Evolutionary conservation across 2,329 filamentous ascomycete species (phyloP).

Genomic region (Paradendryphiella salina): DNA sequence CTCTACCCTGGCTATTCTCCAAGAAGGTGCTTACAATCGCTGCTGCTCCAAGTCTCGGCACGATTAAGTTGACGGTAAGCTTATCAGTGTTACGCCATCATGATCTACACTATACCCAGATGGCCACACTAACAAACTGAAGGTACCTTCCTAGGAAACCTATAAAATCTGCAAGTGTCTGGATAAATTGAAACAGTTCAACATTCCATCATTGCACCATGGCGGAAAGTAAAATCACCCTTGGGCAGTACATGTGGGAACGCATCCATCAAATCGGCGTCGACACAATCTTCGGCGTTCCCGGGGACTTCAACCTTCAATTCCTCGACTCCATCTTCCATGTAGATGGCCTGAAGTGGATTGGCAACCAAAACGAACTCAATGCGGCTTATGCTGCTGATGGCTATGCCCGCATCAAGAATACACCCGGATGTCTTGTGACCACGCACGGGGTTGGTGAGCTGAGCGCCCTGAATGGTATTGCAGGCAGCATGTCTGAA

Average conservation of each 20-base stretch:
- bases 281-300: constrained; percentile 49
- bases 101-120: neutral
- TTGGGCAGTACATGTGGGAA: constrained; percentile 51
- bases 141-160: neutral
- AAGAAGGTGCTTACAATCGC: neutral
- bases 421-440: constrained; percentile 54
- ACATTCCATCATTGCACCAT: neutral
- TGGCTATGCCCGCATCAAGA: constrained; percentile 61
- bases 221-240: constrained; percentile 39
- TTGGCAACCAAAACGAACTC: constrained; percentile 62
- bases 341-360: constrained; percentile 48
- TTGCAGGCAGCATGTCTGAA: constrained; percentile 51
- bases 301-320: constrained; percentile 53
- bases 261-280: constrained; percentile 49
- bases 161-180: neutral
- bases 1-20: neutral
- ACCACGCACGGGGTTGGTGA: constrained; percentile 66
- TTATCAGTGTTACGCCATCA: neutral
- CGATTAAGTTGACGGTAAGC: constrained; percentile 3
- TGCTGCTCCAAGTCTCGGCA: neutral
- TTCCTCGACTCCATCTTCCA: constrained; percentile 51
- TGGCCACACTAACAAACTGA: neutral
- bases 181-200: neutral
- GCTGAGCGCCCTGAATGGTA: constrained; percentile 51
- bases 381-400: constrained; percentile 63